Evolutionary conservation across 2,329 filamentous ascomycete genomes (phyloP).

Genomic region (Trichoderma semiorbis): DNA sequence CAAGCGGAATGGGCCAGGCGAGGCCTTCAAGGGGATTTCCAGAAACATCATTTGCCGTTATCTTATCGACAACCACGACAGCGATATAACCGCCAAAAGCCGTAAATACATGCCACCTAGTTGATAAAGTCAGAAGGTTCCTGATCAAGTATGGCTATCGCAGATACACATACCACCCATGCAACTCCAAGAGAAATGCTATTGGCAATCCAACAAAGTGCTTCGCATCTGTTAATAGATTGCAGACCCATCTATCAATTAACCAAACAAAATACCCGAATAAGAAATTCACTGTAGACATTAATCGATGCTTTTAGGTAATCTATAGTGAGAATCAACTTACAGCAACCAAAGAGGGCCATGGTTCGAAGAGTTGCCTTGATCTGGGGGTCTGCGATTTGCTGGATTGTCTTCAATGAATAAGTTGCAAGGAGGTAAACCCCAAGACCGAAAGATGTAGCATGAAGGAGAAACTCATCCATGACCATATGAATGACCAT

Average conservation of each 20-base stretch:
- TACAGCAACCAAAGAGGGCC: background rate
- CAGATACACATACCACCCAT: background rate
- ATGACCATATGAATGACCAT: conserved; percentile 42
- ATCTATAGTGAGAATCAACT: background rate
- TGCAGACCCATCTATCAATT: background rate
- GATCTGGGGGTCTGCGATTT: background rate
- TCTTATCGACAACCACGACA: background rate
- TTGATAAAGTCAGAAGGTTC: background rate
- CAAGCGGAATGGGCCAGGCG: too few species aligned
- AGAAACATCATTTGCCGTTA: too few species aligned
- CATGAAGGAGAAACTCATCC: conserved; percentile 41
- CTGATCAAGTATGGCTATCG: background rate
- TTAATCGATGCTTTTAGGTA: background rate
- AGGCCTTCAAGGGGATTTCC: too few species aligned
- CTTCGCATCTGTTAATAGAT: background rate
- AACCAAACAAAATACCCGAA: background rate
- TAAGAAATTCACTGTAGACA: background rate
- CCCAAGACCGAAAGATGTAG: conserved; percentile 32
- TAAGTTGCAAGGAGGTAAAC: conserved; percentile 23
- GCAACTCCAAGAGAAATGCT: background rate
- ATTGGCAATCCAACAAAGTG: background rate
- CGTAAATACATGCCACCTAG: background rate
- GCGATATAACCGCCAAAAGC: background rate
- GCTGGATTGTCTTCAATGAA: background rate
- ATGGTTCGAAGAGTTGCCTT: background rate